Evolutionary conservation across 2,329 filamentous ascomycete genomes (phyloP).

Genomic region (Allantophomopsis cytisporea): DNA sequence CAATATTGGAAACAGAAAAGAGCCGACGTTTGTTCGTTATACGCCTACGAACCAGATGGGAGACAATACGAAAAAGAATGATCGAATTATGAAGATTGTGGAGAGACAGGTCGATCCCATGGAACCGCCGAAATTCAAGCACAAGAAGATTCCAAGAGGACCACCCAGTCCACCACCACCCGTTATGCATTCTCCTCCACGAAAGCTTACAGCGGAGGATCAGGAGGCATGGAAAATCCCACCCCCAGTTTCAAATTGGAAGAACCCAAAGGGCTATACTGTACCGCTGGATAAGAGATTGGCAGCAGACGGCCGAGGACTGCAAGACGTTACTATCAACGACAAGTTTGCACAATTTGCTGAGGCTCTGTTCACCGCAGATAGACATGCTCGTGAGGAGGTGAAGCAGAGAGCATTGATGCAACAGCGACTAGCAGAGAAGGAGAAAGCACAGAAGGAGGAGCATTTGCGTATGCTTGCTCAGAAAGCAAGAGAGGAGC

Average conservation of each 20-base stretch:
- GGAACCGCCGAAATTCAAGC: conserved; percentile 97
- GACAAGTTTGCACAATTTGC: conserved; percentile 97
- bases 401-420: conserved; percentile 84
- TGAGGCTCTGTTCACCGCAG: conserved; percentile 86
- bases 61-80: conserved; percentile 69
- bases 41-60: conserved; percentile 97
- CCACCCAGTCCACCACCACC: conserved; percentile 88
- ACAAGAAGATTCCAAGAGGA: conserved; percentile 93
- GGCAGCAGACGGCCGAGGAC: conserved; percentile 78
- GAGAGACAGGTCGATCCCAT: conserved; percentile 87
- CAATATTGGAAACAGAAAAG: conserved; percentile 64
- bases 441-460: conserved; percentile 90
- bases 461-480: conserved; percentile 79
- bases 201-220: conserved; percentile 92
- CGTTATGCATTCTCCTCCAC: conserved; percentile 85
- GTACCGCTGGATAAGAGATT: conserved; percentile 91
- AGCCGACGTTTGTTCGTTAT: conserved; percentile 89
- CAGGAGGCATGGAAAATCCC: conserved; percentile 93
- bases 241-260: conserved; percentile 93
- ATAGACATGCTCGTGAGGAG: conserved; percentile 89
- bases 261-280: conserved; percentile 97
- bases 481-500: conserved; percentile 82
- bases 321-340: conserved; percentile 93
- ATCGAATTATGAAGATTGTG: conserved; percentile 97
- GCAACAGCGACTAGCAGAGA: conserved; percentile 93